phyloP scores from a whole-genome alignment of 225 moss, liverwort and hornwort species.

The Rhytidiadelphus loreus region DNA sequence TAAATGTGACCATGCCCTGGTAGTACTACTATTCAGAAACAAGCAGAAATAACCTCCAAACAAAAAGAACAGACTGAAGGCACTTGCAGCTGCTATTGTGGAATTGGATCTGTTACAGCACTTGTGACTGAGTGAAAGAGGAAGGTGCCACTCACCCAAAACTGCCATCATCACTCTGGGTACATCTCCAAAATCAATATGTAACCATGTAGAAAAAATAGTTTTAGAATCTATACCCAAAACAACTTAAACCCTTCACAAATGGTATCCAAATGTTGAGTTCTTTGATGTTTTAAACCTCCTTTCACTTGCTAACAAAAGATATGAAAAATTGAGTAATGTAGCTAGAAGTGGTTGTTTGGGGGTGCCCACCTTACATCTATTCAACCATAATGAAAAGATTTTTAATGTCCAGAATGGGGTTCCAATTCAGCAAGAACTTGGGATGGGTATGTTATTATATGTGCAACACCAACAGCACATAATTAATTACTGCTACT shows the following conservation, averaged over 20 bases:
- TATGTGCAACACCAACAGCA: not conserved
- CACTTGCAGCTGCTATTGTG: not conserved
- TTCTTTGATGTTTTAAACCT: not conserved
- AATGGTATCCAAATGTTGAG: not conserved
- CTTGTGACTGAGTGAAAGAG: too few relatives aligned
- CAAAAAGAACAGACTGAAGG: not conserved
- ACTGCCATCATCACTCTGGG: not conserved
- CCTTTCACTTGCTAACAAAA: not conserved
- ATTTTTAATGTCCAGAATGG: not conserved
- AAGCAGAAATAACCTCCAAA: not conserved
- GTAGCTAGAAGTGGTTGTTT: not conserved
- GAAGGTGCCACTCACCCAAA: not conserved
- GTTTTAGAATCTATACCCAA: rapidly evolving
- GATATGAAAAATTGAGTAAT: not conserved
- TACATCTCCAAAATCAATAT: not conserved
- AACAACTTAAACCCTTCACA: too few relatives aligned
- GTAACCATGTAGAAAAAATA: too few relatives aligned
- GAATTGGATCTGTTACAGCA: not conserved
- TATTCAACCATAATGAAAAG: not conserved
- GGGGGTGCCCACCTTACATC: too few relatives aligned
- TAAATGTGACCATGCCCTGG: not conserved
- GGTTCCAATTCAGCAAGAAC: not conserved
- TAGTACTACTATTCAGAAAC: not conserved
- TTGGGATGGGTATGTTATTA: not conserved
- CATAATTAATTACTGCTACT: not conserved